Percentiles rank a stretch among this genome's conserved stretches.
Evolutionary conservation across 2,329 filamentous ascomycete genomes (phyloP).

Genomic region (Geosmithia flava): DNA sequence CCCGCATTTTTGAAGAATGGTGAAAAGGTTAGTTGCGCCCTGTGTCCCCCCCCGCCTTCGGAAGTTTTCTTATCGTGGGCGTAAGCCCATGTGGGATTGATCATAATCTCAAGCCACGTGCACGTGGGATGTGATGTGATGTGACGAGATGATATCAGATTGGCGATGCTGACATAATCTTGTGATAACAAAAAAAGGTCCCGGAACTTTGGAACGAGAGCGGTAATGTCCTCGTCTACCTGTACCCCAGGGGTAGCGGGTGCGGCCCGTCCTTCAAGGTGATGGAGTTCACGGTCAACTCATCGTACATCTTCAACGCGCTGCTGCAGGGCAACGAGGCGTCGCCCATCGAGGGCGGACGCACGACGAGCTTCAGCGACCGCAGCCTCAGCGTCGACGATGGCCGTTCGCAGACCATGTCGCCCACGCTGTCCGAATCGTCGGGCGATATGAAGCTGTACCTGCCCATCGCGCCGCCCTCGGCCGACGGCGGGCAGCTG

Average conservation of each 20-base stretch:
- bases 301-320: slow-evolving; percentile 41
- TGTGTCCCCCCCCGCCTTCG: no score
- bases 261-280: slow-evolving; percentile 49
- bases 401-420: slow-evolving; percentile 25
- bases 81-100: background rate
- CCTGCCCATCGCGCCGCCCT: slow-evolving; percentile 32
- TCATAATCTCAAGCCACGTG: no score
- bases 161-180: background rate
- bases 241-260: slow-evolving; percentile 37
- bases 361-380: slow-evolving; percentile 32
- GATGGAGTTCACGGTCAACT: slow-evolving; percentile 36
- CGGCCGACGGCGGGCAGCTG: slow-evolving; percentile 18
- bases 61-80: background rate
- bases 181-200: slow-evolving; percentile 26
- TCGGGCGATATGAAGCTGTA: slow-evolving; percentile 37
- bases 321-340: slow-evolving; percentile 33
- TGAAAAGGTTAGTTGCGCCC: slow-evolving; percentile 39
- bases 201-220: slow-evolving; percentile 54
- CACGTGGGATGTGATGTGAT: no score
- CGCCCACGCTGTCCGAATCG: slow-evolving; percentile 22
- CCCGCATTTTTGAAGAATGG: slow-evolving; percentile 34
- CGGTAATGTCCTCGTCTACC: slow-evolving; percentile 43
- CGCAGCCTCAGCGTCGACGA: slow-evolving; percentile 37
- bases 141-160: no score
- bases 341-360: slow-evolving; percentile 15